phyloP scores from a whole-genome alignment of 2,329 filamentous ascomycete genomes.

The Colletotrichum musicola region DNA sequence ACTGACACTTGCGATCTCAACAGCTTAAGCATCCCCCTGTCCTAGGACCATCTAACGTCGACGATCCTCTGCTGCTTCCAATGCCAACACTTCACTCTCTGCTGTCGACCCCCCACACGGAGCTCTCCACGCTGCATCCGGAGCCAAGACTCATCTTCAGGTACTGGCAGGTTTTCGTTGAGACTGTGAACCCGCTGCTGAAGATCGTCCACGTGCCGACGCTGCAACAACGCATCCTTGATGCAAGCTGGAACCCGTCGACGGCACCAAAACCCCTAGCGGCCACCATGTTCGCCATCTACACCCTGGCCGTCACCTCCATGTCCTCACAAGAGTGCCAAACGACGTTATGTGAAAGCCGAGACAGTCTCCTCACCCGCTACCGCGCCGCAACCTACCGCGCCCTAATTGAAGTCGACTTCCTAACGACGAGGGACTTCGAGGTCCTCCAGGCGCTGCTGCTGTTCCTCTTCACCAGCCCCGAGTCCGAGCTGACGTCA shows the following conservation, averaged over 20 bases:
- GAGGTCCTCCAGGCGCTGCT: constrained; percentile 48
- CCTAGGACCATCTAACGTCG: constrained; percentile 39
- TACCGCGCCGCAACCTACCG: constrained; percentile 44
- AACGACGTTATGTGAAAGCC: constrained; percentile 37
- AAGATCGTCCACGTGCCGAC: constrained; percentile 50
- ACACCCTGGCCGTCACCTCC: constrained; percentile 44
- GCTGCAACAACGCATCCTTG: constrained; percentile 47
- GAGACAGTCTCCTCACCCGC: constrained; percentile 35
- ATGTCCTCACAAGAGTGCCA: constrained; percentile 41
- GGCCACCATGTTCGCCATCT: constrained; percentile 47
- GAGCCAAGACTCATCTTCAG: constrained; percentile 47
- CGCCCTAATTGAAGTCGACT: constrained; percentile 43
- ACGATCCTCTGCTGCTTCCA: constrained; percentile 40
- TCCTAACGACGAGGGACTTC: constrained; percentile 45
- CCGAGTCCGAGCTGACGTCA: constrained; percentile 45
- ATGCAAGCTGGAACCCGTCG: constrained; percentile 45
- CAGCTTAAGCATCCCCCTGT: constrained; percentile 39
- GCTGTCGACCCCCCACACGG: background rate
- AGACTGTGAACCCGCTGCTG: constrained; percentile 47
- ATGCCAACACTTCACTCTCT: constrained; percentile 34
- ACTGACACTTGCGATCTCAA: background rate
- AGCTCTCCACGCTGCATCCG: constrained; percentile 42
- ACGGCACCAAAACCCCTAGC: constrained; percentile 38
- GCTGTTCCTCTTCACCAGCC: constrained; percentile 46
- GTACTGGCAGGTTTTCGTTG: constrained; percentile 50